Percentiles rank a stretch among this genome's conserved stretches.
phyloP scores from a whole-genome alignment of 1,284 basidiomycete genomes.

The Boletus sp. region DNA sequence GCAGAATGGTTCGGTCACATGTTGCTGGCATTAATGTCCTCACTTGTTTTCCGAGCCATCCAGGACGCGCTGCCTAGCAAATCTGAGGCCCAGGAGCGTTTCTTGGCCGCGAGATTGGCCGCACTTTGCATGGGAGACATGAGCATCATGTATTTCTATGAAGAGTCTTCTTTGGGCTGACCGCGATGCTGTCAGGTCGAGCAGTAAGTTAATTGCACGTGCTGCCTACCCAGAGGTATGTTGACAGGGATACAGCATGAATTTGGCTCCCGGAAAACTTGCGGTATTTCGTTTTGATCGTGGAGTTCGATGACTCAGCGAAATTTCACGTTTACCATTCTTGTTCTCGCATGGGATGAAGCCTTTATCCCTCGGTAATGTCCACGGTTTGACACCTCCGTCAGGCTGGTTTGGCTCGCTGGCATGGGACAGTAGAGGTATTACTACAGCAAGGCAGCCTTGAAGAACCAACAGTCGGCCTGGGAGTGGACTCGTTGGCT shows the following conservation, averaged over 20 bases:
- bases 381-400: background rate
- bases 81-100: too few relatives aligned
- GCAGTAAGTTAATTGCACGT: slow-evolving; percentile 46
- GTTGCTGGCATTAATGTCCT: too few relatives aligned
- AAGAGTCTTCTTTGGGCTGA: slow-evolving; percentile 4
- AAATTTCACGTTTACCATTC: slow-evolving; percentile 60
- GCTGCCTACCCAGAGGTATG: background rate
- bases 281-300: slow-evolving; percentile 40
- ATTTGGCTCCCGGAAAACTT: slow-evolving; percentile 54
- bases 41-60: too few relatives aligned
- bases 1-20: too few relatives aligned
- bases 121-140: too few relatives aligned
- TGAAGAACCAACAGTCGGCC: slow-evolving; percentile 18
- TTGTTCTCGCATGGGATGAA: slow-evolving; percentile 55
- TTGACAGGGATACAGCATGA: slow-evolving; percentile 42
- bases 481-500: slow-evolving; percentile 10
- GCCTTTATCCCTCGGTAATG: background rate
- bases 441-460: slow-evolving; percentile 39
- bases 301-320: slow-evolving; percentile 78
- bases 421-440: slow-evolving; percentile 59
- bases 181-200: slow-evolving; percentile 35
- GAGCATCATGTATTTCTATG: too few relatives aligned
- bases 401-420: slow-evolving; percentile 57
- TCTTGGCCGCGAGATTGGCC: too few relatives aligned
- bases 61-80: too few relatives aligned